Evolutionary conservation across 176 grass and related monocot genomes (phyloP).

Genomic region (Musa beccarii): DNA sequence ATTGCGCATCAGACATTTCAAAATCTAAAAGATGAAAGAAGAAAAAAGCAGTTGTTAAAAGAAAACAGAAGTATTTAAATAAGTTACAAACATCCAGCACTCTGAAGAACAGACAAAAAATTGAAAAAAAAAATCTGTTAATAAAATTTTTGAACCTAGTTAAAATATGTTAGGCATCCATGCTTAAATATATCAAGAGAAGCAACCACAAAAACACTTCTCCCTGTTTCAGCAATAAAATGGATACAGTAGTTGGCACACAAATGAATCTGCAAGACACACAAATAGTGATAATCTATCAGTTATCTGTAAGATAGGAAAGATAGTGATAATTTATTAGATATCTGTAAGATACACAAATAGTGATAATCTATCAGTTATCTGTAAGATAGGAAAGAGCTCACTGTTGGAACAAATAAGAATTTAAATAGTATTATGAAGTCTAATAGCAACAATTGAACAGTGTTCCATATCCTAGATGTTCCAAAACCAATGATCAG

Average conservation of each 20-base stretch:
- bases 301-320: too few relatives aligned
- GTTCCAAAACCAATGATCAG: too few relatives aligned
- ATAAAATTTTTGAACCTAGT: neutral
- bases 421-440: too few relatives aligned
- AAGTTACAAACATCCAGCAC: too few relatives aligned
- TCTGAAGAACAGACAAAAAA: neutral
- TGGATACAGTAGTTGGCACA: neutral
- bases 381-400: too few relatives aligned
- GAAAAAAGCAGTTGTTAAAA: neutral
- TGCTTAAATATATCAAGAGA: neutral
- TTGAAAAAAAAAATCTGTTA: neutral
- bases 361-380: too few relatives aligned
- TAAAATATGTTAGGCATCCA: neutral
- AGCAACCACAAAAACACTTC: neutral
- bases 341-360: too few relatives aligned
- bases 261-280: neutral
- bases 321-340: too few relatives aligned
- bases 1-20: slow-evolving; percentile 84
- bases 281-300: neutral
- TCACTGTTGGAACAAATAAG: too few relatives aligned
- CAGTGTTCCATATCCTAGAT: too few relatives aligned
- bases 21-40: slow-evolving; percentile 43
- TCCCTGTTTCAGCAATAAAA: neutral
- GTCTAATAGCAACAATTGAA: too few relatives aligned
- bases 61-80: neutral